Conservation (phyloP, 352 stramenopile genomes). For the Globisporangium cederbergense region DNA sequence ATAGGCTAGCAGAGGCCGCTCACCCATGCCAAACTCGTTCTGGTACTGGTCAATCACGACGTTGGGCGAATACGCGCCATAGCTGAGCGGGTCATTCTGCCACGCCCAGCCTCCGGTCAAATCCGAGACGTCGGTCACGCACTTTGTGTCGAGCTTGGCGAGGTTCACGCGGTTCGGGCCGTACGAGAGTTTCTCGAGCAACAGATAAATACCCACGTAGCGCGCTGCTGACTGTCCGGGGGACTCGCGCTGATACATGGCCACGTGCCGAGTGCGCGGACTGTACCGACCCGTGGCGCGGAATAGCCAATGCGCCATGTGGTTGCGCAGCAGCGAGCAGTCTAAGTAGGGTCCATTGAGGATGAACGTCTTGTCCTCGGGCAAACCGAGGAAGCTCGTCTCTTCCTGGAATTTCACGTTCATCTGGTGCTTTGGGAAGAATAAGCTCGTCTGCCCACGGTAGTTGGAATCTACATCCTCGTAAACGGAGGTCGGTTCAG, state of each 20-base stretch:
- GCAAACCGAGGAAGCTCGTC: conserved; percentile 37
- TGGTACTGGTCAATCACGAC: conserved; percentile 77
- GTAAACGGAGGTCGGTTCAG: conserved; percentile 31
- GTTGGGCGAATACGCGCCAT: conserved; percentile 68
- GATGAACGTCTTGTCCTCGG: conserved; percentile 41
- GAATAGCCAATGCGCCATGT: conserved; percentile 69
- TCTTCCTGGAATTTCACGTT: conserved; percentile 32
- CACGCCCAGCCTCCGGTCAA: conserved; percentile 62
- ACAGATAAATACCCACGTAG: conserved; percentile 59
- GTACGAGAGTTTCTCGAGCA: conserved; percentile 60
- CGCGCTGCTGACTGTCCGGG: conserved; percentile 28
- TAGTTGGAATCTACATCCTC: conserved; percentile 37
- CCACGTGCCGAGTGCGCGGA: conserved; percentile 46
- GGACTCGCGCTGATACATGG: conserved; percentile 46
- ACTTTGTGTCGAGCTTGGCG: conserved; percentile 28
- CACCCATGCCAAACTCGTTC: conserved; percentile 76
- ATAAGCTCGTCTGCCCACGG: conserved; percentile 55
- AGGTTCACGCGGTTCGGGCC: conserved; percentile 51
- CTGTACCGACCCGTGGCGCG: conserved; percentile 59
- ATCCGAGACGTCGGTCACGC: conserved; percentile 27
- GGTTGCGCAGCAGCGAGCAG: conserved; percentile 58
- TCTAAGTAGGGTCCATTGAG: conserved; percentile 60
- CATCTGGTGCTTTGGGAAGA: conserved; percentile 58
- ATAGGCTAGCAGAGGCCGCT: conserved; percentile 57
- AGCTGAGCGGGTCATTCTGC: conserved; percentile 61